Percentiles rank a stretch among this genome's conserved stretches.
phyloP scores from a whole-genome alignment of 345 rosid genomes.

The Rhizophora mangle region DNA sequence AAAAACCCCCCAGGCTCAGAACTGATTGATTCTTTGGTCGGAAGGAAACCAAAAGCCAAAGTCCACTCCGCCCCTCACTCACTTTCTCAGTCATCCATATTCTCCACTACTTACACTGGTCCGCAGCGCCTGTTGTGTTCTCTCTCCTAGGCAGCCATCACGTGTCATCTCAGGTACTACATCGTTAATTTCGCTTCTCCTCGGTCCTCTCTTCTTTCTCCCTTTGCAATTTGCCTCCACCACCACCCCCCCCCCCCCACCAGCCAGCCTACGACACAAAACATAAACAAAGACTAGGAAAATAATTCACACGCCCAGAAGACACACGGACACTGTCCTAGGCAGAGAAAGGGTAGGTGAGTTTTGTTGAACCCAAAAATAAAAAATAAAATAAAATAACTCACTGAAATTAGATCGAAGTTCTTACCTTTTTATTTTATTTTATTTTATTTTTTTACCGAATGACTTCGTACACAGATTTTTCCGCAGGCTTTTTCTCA shows the following conservation, averaged over 20 bases:
- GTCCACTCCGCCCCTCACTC: not conserved
- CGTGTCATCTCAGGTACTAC: slow-evolving; percentile 47
- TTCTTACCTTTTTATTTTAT: not conserved
- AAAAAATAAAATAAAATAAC: not conserved
- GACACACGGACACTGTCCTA: not conserved
- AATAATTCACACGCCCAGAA: slow-evolving; percentile 22
- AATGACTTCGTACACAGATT: slow-evolving; percentile 23
- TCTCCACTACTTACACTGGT: not conserved
- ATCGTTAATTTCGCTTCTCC: slow-evolving; percentile 38
- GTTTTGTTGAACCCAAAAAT: not conserved
- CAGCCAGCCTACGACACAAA: slow-evolving; percentile 1
- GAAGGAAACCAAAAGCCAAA: not conserved
- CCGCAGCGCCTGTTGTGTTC: not conserved
- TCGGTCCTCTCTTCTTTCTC: slow-evolving; percentile 10
- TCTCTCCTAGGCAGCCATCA: slow-evolving; percentile 50
- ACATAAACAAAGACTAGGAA: not conserved
- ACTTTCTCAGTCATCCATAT: no score
- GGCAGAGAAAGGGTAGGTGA: not conserved
- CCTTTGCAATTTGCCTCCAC: slow-evolving; percentile 11
- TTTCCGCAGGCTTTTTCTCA: slow-evolving; percentile 33
- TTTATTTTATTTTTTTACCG: not conserved
- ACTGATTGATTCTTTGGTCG: not conserved
- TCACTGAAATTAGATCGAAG: not conserved
- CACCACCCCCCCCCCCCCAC: slow-evolving; percentile 18
- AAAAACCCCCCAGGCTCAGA: slow-evolving; percentile 1